phyloP scores from a whole-genome alignment of 2,329 filamentous ascomycete species.

The Myriosclerotinia curreyana region DNA sequence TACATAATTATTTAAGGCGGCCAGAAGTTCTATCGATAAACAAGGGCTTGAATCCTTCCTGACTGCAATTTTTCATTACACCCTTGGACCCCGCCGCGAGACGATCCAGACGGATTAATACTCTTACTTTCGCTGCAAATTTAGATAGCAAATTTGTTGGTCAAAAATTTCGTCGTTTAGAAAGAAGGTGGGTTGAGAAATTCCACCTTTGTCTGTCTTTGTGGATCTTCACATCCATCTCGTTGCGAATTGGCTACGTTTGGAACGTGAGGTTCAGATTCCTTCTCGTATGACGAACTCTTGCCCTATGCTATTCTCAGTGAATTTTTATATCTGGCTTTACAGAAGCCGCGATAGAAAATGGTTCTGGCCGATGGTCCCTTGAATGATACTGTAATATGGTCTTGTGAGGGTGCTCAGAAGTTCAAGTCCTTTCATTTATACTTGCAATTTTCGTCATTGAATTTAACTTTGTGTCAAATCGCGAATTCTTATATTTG shows the following conservation, averaged over 20 bases:
- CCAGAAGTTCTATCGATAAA: conserved; percentile 18
- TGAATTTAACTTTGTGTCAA: not conserved
- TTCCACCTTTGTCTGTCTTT: conserved; percentile 19
- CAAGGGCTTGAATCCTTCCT: conserved; percentile 22
- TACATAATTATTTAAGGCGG: not conserved
- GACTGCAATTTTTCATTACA: conserved; percentile 7
- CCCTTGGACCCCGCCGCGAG: conserved; percentile 17
- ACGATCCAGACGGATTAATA: conserved; percentile 18
- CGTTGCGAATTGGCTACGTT: not conserved
- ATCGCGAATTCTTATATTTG: conserved; percentile 4
- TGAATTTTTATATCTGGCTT: not conserved
- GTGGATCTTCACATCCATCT: conserved; percentile 12
- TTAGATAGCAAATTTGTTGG: conserved; percentile 5
- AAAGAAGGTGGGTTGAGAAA: conserved; percentile 16
- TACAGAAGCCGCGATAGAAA: not conserved
- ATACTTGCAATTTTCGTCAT: not conserved
- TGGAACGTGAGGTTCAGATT: not conserved
- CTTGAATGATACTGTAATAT: conserved; percentile 16
- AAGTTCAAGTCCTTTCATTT: not conserved
- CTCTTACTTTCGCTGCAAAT: conserved; percentile 17
- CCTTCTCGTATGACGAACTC: not conserved
- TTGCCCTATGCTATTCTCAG: conserved; percentile 10
- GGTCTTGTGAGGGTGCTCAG: not conserved
- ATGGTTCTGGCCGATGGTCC: not conserved
- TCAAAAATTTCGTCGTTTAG: conserved; percentile 4